Conservation (phyloP, 164 flowering plant species). For the Dillenia turbinata region DNA sequence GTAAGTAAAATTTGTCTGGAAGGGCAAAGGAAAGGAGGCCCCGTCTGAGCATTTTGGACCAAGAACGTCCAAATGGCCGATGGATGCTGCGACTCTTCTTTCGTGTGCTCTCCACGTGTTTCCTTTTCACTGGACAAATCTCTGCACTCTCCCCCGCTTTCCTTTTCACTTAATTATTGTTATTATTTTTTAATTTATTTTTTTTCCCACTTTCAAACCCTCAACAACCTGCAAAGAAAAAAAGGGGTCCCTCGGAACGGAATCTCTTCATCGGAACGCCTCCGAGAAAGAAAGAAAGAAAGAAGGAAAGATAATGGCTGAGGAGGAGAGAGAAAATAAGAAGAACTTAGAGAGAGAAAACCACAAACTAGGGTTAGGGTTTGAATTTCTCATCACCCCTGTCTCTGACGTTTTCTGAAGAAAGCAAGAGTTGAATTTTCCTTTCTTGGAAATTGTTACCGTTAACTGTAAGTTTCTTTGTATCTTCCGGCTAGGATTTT, state of each 20-base stretch:
- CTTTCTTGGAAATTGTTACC: neutral
- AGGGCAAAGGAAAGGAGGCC: too few species aligned
- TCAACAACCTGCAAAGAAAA: neutral
- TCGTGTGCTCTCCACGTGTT: constrained; percentile 19
- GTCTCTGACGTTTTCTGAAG: too few species aligned
- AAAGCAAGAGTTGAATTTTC: neutral
- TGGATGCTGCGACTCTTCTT: constrained; percentile 13
- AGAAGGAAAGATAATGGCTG: neutral
- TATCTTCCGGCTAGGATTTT: constrained; percentile 2
- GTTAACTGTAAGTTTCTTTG: constrained; percentile 14
- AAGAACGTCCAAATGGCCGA: constrained; percentile 30
- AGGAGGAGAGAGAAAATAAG: neutral
- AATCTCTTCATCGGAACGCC: constrained; percentile 21
- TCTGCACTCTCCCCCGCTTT: neutral
- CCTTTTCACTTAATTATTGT: constrained; percentile 8
- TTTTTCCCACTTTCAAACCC: neutral
- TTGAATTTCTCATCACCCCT: neutral
- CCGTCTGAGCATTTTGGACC: constrained; percentile 4
- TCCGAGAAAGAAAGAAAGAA: constrained; percentile 8
- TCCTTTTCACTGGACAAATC: neutral
- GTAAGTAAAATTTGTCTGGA: too few species aligned
- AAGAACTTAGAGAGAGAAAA: neutral
- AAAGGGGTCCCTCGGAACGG: constrained; percentile 2
- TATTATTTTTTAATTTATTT: neutral
- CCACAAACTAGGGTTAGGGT: neutral